phyloP scores from a whole-genome alignment of 352 stramenopile genomes.

The Globisporangium paroecandrum region DNA sequence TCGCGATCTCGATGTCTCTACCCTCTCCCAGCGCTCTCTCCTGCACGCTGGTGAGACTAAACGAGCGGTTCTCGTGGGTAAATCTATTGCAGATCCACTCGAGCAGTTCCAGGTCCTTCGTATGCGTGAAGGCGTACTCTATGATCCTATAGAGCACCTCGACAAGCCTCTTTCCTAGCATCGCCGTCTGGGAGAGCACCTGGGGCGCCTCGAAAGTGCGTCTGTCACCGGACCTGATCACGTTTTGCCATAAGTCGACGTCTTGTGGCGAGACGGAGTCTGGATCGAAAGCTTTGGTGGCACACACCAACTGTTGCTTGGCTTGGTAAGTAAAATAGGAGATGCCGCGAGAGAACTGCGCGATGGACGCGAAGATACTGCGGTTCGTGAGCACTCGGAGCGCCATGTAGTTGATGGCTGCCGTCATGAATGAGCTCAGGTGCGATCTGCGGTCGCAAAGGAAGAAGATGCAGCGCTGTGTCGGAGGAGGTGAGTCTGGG shows the following conservation, averaged over 20 bases:
- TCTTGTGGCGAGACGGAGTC: no score
- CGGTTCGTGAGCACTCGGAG: neutral
- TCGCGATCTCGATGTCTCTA: neutral
- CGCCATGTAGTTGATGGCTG: neutral
- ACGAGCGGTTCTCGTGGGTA: neutral
- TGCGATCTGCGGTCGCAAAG: no score
- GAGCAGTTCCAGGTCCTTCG: slow-evolving; percentile 6
- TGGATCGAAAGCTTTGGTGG: neutral
- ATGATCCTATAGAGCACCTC: neutral
- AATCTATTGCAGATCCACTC: neutral
- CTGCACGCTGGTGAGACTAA: neutral
- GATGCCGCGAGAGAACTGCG: neutral
- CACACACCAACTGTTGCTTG: slow-evolving; percentile 2
- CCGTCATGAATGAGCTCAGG: neutral
- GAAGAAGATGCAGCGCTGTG: no score
- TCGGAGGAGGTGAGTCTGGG: no score
- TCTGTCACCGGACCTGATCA: neutral
- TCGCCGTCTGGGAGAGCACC: neutral
- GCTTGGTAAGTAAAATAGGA: neutral
- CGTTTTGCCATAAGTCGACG: neutral
- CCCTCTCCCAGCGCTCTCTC: neutral
- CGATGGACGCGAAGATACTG: slow-evolving; percentile 3
- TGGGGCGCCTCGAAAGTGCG: slow-evolving; percentile 4
- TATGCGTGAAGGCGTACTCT: neutral
- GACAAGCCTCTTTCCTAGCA: neutral